Evolutionary conservation across 305 asterid genomes (phyloP).

Genomic region (Nicotiana rustica): DNA sequence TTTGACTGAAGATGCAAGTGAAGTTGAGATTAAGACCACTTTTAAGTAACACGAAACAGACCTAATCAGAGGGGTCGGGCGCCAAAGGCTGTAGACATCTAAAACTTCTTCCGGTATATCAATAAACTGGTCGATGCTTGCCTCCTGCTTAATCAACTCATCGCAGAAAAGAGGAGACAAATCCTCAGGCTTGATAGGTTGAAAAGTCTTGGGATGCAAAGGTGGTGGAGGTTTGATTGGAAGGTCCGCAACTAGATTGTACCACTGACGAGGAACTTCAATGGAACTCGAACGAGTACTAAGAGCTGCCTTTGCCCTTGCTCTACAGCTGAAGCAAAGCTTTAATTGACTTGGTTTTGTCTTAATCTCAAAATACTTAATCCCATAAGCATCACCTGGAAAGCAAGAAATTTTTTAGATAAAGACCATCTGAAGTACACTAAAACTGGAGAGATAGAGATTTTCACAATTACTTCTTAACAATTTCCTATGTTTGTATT

Average conservation of each 20-base stretch:
- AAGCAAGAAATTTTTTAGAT: slow-evolving; percentile 25
- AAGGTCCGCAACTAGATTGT: slow-evolving; percentile 81
- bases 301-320: slow-evolving; percentile 40
- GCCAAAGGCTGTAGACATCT: slow-evolving; percentile 88
- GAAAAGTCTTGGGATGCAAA: slow-evolving; percentile 73
- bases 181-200: slow-evolving; percentile 79
- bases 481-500: background rate
- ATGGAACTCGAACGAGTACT: slow-evolving; percentile 44
- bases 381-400: slow-evolving; percentile 53
- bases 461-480: background rate
- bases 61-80: slow-evolving; percentile 95
- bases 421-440: background rate
- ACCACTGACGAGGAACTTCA: slow-evolving; percentile 80
- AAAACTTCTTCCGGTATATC: slow-evolving; percentile 87
- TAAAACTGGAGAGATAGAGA: background rate
- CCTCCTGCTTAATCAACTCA: slow-evolving; percentile 81
- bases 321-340: slow-evolving; percentile 42
- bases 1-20: background rate
- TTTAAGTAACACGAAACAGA: slow-evolving; percentile 34
- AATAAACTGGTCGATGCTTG: slow-evolving; percentile 59
- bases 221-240: slow-evolving; percentile 85
- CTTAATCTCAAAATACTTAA: slow-evolving; percentile 43
- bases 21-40: background rate
- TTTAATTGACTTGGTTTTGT: slow-evolving; percentile 43
- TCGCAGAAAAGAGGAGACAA: slow-evolving; percentile 79